Evolutionary conservation across 768 basidiomycete species (phyloP).

Genomic region (Boletellus ananas): DNA sequence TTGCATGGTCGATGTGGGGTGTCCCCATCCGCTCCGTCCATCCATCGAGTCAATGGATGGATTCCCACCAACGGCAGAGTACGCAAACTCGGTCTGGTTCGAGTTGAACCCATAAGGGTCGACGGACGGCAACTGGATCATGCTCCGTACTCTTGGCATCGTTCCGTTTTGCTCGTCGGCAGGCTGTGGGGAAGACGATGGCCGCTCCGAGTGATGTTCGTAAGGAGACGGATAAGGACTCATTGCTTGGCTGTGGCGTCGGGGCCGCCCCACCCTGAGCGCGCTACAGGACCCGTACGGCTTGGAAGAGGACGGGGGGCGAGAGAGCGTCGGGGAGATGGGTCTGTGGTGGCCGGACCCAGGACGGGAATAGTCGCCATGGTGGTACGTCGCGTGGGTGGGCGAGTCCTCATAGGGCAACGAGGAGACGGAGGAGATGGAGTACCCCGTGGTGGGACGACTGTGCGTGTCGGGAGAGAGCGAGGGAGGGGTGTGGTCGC

Average conservation of each 20-base stretch:
- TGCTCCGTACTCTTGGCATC: constrained; percentile 75
- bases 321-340: constrained; percentile 59
- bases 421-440: constrained; percentile 78
- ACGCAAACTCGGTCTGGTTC: constrained; percentile 78
- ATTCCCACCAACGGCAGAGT: constrained; percentile 56
- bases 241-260: constrained; percentile 84
- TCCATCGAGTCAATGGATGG: constrained; percentile 38
- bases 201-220: constrained; percentile 62
- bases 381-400: constrained; percentile 37
- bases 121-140: constrained; percentile 76
- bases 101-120: constrained; percentile 63
- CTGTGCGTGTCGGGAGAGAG: constrained; percentile 70
- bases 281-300: constrained; percentile 48
- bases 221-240: constrained; percentile 85
- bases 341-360: constrained; percentile 67
- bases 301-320: constrained; percentile 66
- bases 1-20: constrained; percentile 27
- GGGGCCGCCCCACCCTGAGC: constrained; percentile 65
- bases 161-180: constrained; percentile 43
- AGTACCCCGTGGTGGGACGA: constrained; percentile 82
- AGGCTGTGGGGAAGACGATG: constrained; percentile 70
- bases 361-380: constrained; percentile 64
- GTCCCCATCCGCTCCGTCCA: constrained; percentile 41
- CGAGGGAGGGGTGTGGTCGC: constrained; percentile 63
- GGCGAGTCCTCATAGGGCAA: constrained; percentile 62